Percentiles rank a stretch among this genome's conserved stretches.
phyloP scores from a whole-genome alignment of 2,329 filamentous ascomycete genomes.

The Zymoseptoria tritici region DNA sequence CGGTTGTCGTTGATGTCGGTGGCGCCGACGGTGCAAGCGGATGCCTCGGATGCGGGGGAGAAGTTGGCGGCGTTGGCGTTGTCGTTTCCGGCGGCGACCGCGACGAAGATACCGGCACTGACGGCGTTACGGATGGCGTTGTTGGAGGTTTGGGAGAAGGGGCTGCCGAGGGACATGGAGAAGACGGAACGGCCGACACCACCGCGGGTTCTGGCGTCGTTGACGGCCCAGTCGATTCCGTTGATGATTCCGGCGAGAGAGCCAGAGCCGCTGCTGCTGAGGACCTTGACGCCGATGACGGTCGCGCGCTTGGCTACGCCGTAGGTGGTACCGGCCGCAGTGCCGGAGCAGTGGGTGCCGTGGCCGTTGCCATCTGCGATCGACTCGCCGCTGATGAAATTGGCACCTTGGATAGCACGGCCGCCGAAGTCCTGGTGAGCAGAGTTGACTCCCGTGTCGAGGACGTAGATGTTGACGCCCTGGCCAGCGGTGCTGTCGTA shows the following conservation, averaged over 20 bases:
- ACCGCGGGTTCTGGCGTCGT: slow-evolving; percentile 62
- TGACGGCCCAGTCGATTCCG: slow-evolving; percentile 41
- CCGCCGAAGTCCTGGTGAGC: slow-evolving; percentile 30
- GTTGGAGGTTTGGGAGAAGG: slow-evolving; percentile 31
- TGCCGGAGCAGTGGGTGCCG: slow-evolving; percentile 77
- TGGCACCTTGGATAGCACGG: slow-evolving; percentile 24
- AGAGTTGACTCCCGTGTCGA: slow-evolving; percentile 19
- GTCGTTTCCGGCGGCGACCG: slow-evolving; percentile 33
- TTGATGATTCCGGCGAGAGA: slow-evolving; percentile 38
- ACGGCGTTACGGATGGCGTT: slow-evolving; percentile 32
- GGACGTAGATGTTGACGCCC: slow-evolving; percentile 13
- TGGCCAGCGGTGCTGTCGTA: slow-evolving; percentile 14
- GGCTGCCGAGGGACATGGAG: slow-evolving; percentile 37
- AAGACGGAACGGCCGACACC: slow-evolving; percentile 49
- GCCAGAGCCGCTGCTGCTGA: slow-evolving; percentile 38
- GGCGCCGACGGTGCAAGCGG: slow-evolving; percentile 32
- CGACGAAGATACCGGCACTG: slow-evolving; percentile 33
- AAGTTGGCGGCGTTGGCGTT: slow-evolving; percentile 21
- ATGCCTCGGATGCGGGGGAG: slow-evolving; percentile 29
- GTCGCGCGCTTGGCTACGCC: slow-evolving; percentile 41
- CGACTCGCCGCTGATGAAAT: slow-evolving; percentile 26
- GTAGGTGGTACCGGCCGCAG: slow-evolving; percentile 56
- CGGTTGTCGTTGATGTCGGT: slow-evolving; percentile 25
- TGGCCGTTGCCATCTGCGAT: slow-evolving; percentile 49
- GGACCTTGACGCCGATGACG: slow-evolving; percentile 45